phyloP scores from a whole-genome alignment of 108 stramenopile species.

The Bacterosira constricta region DNA sequence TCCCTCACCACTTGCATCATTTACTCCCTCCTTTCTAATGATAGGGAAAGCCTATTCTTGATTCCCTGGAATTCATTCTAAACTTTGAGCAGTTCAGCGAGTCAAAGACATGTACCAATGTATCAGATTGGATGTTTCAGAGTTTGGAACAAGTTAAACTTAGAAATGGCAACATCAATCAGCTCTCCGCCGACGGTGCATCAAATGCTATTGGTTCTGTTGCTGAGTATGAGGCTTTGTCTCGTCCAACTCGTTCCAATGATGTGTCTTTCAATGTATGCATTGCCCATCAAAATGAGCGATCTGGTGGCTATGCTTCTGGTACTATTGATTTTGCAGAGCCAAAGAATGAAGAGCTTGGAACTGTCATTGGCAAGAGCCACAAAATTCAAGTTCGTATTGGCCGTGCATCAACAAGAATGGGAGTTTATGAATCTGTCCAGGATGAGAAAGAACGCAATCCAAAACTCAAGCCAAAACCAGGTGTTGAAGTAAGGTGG shows the following conservation, averaged over 20 bases:
- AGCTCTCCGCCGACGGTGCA: slow-evolving; percentile 16
- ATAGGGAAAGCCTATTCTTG: slow-evolving; percentile 1
- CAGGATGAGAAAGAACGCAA: background rate
- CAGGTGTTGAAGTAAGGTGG: slow-evolving; percentile 5
- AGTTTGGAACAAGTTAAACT: background rate
- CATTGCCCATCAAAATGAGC: slow-evolving; percentile 26
- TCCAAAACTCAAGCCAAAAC: slow-evolving; percentile 1
- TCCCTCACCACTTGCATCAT: no score
- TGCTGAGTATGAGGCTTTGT: slow-evolving; percentile 4
- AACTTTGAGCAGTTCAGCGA: slow-evolving; percentile 12
- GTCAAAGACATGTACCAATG: slow-evolving; percentile 7
- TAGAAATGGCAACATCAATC: background rate
- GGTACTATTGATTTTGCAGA: slow-evolving; percentile 14
- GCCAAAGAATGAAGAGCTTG: background rate
- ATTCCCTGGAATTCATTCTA: background rate
- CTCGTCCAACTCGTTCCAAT: background rate
- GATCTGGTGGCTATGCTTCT: slow-evolving; percentile 4
- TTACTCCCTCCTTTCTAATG: no score
- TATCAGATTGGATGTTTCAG: slow-evolving; percentile 3
- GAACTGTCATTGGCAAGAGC: background rate
- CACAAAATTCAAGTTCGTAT: background rate
- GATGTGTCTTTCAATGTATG: slow-evolving; percentile 10
- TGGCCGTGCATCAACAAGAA: background rate
- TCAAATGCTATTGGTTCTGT: slow-evolving; percentile 27
- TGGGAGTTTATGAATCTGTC: background rate